Evolutionary conservation across 495 filamentous ascomycete species (phyloP), one percentile per base, ranked within the genome.

Genomic region (Penicillium paxilli): DNA sequence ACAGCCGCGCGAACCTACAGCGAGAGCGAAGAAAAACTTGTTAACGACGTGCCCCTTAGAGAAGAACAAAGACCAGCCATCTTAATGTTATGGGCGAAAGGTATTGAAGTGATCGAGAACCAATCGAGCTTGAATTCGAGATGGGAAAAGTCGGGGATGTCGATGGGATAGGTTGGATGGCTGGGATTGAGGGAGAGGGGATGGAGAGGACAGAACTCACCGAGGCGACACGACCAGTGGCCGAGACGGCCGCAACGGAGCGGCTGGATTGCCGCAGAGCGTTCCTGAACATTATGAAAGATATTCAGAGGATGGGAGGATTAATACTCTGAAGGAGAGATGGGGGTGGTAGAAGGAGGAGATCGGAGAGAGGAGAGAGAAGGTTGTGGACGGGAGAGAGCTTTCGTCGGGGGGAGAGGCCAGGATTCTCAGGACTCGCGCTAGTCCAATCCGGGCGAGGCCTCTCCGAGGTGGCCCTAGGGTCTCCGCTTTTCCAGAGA

Each of bases 241-340:
- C 87, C 87, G 92, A 89, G 80, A 93, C 82, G 76, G 88, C 92
- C 78, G 90, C 90, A 77, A 94, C 88, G 78, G 88, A 87, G 81
- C 92, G 91, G 82, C 87, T 87, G 73, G 90, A 92, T 83, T 94
- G 92, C 78, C 92, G 85, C 79, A 97, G 82, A 83, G 92, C 92
- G 88, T 90, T 96, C 77, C 92, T 91, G 84, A 98, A 93, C 94
- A 98, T 97, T 75, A 63, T 85, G 76, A 72, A 65, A 63, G 66
- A 14, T 10, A 14, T 78, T 79, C 77, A 76, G 81, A 70, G 69
- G 66, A 62, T 68, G 60, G 62, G 69, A 71, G 73, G 66, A 65
- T 66, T 62, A 64, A 72, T 76, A 72, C 73, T 75, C 72, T 75
- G 75, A 73, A 74, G 61, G 65, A 77, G 70, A 75, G 70, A 68